Base-by-base conservation (phyloP, 177 flowering plant genomes). In the Vitis hybrid region DNA sequence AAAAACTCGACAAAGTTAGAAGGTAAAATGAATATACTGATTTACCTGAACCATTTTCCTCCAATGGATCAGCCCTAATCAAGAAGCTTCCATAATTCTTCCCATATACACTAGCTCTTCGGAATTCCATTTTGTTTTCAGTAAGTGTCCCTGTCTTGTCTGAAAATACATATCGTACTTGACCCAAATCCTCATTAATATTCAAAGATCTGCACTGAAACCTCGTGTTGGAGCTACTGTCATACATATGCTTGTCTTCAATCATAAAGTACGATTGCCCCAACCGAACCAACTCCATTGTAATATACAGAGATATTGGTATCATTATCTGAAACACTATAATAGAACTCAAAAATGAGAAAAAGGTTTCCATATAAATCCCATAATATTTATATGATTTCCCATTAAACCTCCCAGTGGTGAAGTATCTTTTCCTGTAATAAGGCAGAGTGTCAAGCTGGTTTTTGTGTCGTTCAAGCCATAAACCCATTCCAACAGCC, bases 261-360 rank as follows among this genome's bases (percentile, higher is more conserved):
- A 93, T 91, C 98, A 93, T 93, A 80, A 93, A 93, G 79, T 90
- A 93, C 2, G 98, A 90, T 67, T 93, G 98, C 60, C 98, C 97
- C 79, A 93, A 75, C 52, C 98, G 86, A 56, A 93, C 98, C 84
- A 93, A 76, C 79, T 93, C 98, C 98, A 93, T 93, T 9, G 98
- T 89, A 72, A 93, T 93, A 72, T 93, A 93, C 19, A 93, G 85
- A 48, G 98, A 90, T 73, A 93, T 93, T 5, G 97, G 98, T 67
- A 93, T 93, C 98, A 93, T 93, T 59, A 93, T 93, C 86, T 93
- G 98, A 80, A 91, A 91, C 67, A 91, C 97, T 55, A 93, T 93
- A 31, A 93, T 70, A 56, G 97, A 91, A 79, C 95, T 93, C 87
- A 93, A 81, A 76, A 93, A 93, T 12, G 98, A 85, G 82, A 93